These are phyloP conservation scores for Graphilbum ipis-grandicollis DNA, from an alignment of 2,329 filamentous ascomycete genomes.

Conservation along the genomic window DNA sequence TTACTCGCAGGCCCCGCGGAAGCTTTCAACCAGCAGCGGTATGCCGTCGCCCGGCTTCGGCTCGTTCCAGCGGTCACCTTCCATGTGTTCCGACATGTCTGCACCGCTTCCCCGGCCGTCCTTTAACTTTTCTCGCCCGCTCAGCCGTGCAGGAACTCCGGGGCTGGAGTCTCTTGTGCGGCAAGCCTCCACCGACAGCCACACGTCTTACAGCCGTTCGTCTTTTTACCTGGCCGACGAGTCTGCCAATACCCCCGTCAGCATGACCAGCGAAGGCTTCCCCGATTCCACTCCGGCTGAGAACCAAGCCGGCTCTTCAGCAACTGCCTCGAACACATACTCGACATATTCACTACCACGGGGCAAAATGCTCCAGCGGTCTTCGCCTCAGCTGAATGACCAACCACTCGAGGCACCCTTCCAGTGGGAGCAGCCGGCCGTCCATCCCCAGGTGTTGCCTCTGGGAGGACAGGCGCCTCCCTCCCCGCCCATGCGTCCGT, in stretches of 20 bases:
- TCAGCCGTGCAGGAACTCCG: constrained; percentile 56
- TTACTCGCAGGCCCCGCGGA: constrained; percentile 48
- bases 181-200: constrained; percentile 50
- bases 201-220: constrained; percentile 38
- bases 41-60: constrained; percentile 39
- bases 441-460: constrained; percentile 24
- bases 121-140: constrained; percentile 86
- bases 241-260: constrained; percentile 49
- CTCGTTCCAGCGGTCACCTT: constrained; percentile 60
- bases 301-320: constrained; percentile 26
- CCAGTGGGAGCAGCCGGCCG: constrained; percentile 43
- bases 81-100: constrained; percentile 67
- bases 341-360: constrained; percentile 71
- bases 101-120: constrained; percentile 50
- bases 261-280: constrained; percentile 55
- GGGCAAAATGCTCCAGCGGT: constrained; percentile 58
- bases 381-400: constrained; percentile 39
- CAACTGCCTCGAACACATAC: constrained; percentile 65
- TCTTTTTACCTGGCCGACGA: constrained; percentile 49
- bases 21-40: constrained; percentile 55
- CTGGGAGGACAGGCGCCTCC: constrained; percentile 33
- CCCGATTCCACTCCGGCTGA: constrained; percentile 27
- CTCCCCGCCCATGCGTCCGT: constrained; percentile 42
- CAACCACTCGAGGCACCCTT: constrained; percentile 33
- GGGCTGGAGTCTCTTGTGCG: constrained; percentile 38